Percentiles rank a stretch among this genome's conserved stretches.
Conservation (phyloP, 169 alveolate genomes). For the Plasmodium gonderi region DNA sequence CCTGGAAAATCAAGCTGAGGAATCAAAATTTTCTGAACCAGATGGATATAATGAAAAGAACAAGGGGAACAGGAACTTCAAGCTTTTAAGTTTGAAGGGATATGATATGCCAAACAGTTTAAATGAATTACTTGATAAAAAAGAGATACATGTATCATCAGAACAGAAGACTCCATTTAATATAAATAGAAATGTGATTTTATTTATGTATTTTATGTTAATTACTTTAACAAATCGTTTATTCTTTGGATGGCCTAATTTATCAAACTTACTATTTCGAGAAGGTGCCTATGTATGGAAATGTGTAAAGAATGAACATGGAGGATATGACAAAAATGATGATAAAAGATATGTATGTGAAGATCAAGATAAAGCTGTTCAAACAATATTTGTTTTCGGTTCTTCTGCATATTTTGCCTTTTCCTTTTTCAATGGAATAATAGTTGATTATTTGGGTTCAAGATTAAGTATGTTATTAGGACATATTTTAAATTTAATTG, state of each 20-base stretch:
- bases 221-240: conserved; percentile 54
- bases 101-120: conserved; percentile 52
- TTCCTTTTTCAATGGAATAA: conserved; percentile 76
- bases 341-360: conserved; percentile 69
- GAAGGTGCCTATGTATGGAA: conserved; percentile 79
- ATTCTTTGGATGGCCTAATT: conserved; percentile 75
- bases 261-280: conserved; percentile 73
- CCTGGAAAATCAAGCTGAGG: neutral
- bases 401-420: conserved; percentile 74
- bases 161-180: conserved; percentile 60
- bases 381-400: conserved; percentile 48
- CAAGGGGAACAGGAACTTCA: neutral
- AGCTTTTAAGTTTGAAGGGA: conserved; percentile 6
- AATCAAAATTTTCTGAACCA: neutral
- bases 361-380: conserved; percentile 76
- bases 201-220: conserved; percentile 29
- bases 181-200: conserved; percentile 26
- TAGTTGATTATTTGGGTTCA: conserved; percentile 76
- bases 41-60: neutral
- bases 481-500: conserved; percentile 62
- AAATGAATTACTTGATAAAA: conserved; percentile 24
- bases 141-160: conserved; percentile 52
- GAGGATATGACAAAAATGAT: neutral
- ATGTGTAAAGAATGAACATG: conserved; percentile 36
- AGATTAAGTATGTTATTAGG: conserved; percentile 76